Percentiles rank a stretch among this genome's conserved stretches.
Evolutionary conservation across 495 filamentous ascomycete species (phyloP).

Genomic region (Neohortaea acidophila): DNA sequence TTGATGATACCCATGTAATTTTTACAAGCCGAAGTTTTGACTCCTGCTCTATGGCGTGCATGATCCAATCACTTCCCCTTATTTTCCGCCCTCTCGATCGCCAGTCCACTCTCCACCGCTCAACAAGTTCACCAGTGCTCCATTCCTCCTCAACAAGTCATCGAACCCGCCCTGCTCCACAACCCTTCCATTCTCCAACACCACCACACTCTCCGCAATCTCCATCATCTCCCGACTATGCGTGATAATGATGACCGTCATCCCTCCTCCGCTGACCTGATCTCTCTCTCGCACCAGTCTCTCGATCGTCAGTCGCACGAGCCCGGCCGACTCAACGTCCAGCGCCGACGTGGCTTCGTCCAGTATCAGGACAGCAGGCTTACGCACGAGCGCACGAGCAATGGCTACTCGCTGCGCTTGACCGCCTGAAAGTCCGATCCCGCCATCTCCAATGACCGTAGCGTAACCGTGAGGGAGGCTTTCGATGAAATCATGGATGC

Average conservation of each 20-base stretch:
- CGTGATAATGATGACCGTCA: constrained; percentile 58
- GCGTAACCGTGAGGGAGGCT: constrained; percentile 59
- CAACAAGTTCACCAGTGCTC: constrained; percentile 30
- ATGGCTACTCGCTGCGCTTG: constrained; percentile 75
- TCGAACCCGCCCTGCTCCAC: constrained; percentile 51
- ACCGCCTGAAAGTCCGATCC: constrained; percentile 59
- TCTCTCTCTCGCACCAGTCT: constrained; percentile 29
- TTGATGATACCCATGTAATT: too few species aligned
- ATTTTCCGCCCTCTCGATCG: not conserved
- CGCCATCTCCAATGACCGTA: constrained; percentile 65
- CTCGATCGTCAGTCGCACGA: constrained; percentile 48
- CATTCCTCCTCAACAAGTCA: constrained; percentile 31
- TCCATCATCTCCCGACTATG: constrained; percentile 73
- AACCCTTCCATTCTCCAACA: constrained; percentile 52
- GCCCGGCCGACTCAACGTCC: constrained; percentile 52
- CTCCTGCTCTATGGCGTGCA: too few species aligned
- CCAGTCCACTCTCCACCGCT: constrained; percentile 15
- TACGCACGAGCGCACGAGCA: constrained; percentile 58
- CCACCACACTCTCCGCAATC: constrained; percentile 51
- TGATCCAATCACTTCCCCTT: not conserved
- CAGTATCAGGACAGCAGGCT: constrained; percentile 57
- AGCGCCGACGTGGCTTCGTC: constrained; percentile 81
- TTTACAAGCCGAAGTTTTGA: too few species aligned
- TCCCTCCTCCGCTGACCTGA: constrained; percentile 18
- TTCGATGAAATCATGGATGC: constrained; percentile 66